These are phyloP conservation scores for Chlorophyllum brunneum DNA, from an alignment of 768 basidiomycete genomes.

Conservation along the genomic window DNA sequence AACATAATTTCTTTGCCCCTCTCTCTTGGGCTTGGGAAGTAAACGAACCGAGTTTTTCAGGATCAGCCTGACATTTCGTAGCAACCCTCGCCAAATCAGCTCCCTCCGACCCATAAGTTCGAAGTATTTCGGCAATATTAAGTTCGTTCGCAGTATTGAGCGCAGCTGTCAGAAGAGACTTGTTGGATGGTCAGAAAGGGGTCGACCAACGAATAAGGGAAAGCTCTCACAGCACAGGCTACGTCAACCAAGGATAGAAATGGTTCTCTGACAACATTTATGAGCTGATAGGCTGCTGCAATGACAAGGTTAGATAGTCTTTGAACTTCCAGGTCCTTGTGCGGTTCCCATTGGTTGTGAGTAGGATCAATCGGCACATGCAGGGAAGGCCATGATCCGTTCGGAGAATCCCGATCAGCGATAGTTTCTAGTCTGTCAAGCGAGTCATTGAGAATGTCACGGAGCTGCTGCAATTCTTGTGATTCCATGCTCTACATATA, in stretches of 20 bases:
- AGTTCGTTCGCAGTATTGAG: conserved; percentile 10
- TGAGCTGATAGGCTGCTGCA: conserved; percentile 10
- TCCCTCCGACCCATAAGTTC: neutral
- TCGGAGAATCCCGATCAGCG: neutral
- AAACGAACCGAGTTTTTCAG: conserved; percentile 10
- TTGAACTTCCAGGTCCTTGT: conserved; percentile 3
- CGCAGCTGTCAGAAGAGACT: conserved; percentile 10
- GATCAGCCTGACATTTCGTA: neutral
- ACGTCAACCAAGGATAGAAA: conserved; percentile 2
- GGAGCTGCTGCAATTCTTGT: conserved; percentile 2
- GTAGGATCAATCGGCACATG: neutral
- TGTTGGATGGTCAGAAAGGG: neutral
- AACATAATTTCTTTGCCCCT: neutral
- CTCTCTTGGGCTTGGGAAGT: no score
- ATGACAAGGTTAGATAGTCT: conserved; percentile 3
- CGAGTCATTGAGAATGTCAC: neutral
- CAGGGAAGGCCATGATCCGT: conserved; percentile 7
- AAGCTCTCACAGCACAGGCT: conserved; percentile 5
- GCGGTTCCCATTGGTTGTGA: neutral
- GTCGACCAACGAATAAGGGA: neutral
- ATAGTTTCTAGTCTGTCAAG: neutral
- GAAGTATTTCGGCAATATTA: conserved; percentile 8
- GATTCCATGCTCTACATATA: neutral
- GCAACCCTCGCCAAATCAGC: neutral
- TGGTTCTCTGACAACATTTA: conserved; percentile 7